Base-by-base conservation (phyloP, 2,329 filamentous ascomycete species). In the Scopulariopsis brevicaulis region DNA sequence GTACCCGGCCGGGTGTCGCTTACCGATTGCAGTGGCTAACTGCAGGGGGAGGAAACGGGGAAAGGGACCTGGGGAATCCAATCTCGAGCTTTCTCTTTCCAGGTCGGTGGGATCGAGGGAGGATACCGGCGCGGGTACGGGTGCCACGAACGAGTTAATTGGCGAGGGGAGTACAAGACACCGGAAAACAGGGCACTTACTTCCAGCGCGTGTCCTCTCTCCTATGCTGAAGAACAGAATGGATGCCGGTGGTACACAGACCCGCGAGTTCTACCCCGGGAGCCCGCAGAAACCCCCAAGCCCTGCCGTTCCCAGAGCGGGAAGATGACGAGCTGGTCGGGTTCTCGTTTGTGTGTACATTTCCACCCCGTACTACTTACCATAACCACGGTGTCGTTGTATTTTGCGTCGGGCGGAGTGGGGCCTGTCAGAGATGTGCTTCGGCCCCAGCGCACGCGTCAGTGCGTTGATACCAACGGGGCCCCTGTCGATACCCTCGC, bases 361-460 rank as follows among this genome's bases (percentile, higher is more conserved):
- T n/a, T n/a, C n/a, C n/a, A n/a, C n/a, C n/a, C n/a, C n/a, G n/a
- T n/a, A n/a, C n/a, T n/a, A n/a, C n/a, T n/a, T n/a, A n/a, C n/a
- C n/a, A n/a, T n/a, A n/a, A n/a, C n/a, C n/a, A n/a, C n/a, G n/a
- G n/a, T 40, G 11, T 40, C 37, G 11, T 40, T 40, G 37, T 46
- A 46, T 32, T n/a, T 43, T n/a, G 54, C 18, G 14, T 37, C 24
- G n/a, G 25, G 40, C 34, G 55, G 43, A 56, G 55, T 18, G 18
- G 40, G n/a, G 15, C 56, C 28, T 54, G 56, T 58, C 56, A 54
- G 56, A 58, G 56, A 58, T 53, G 56, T 53, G 56, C 48, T 53
- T 58, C 56, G 56, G 56, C 56, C 51, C 43, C 22, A 48, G 18
- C 43, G n/a, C 37, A 2, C 18, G 15, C 40, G 54, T 55, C 53